Conservation (phyloP, 768 basidiomycete species). For the Mycena latifolia region DNA sequence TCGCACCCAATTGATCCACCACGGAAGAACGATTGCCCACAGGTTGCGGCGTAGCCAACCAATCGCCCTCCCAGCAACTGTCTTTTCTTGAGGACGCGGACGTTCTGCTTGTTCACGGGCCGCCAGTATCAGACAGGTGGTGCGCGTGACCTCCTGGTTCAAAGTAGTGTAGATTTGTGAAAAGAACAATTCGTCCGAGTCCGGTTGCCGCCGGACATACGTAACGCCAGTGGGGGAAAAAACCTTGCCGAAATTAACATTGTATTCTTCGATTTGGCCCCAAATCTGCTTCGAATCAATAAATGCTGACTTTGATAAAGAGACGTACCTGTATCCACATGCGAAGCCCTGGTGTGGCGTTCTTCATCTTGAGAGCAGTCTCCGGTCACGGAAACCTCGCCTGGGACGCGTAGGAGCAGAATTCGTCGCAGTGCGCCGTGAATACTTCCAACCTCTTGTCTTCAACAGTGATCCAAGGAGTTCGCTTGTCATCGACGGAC, state of each 20-base stretch:
- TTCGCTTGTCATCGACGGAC: background rate
- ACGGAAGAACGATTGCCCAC: too few species aligned
- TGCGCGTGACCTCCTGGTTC: background rate
- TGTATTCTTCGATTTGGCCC: background rate
- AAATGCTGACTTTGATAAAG: background rate
- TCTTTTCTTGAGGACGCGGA: too few species aligned
- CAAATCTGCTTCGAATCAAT: background rate
- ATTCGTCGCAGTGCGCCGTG: background rate
- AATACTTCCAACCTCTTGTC: background rate
- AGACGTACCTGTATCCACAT: background rate
- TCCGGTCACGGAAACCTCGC: background rate
- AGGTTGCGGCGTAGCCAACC: too few species aligned
- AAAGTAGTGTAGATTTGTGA: background rate
- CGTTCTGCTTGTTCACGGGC: background rate
- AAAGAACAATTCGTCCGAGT: background rate
- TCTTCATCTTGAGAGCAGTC: too few species aligned
- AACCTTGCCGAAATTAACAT: background rate
- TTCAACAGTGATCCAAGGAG: background rate
- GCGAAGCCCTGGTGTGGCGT: background rate
- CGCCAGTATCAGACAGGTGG: background rate
- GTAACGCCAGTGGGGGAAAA: background rate
- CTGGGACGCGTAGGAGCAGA: background rate
- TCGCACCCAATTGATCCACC: too few species aligned
- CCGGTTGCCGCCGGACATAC: background rate
- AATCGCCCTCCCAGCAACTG: too few species aligned